These are phyloP conservation scores for Musa beccarii DNA, from an alignment of 176 grass and related monocot genomes.

Conservation along the genomic window DNA sequence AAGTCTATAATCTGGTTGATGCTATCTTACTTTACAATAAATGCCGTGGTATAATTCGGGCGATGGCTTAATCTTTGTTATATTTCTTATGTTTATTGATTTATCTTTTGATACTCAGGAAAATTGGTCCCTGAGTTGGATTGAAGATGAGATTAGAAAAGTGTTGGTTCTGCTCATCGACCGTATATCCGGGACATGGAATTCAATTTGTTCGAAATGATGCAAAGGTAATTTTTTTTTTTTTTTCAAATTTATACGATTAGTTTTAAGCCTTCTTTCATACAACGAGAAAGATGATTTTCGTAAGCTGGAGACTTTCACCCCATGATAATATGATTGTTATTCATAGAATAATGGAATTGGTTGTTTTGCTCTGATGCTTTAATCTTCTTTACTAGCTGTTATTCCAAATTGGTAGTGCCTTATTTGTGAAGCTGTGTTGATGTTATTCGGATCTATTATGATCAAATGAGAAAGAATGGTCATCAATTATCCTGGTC, in stretches of 20 bases:
- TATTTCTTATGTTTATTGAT: background rate
- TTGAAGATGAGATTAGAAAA: conserved; percentile 88
- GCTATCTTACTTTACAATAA: no score
- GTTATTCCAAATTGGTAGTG: no score
- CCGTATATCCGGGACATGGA: conserved; percentile 77
- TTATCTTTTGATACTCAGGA: background rate
- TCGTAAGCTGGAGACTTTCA: no score
- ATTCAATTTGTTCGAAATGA: conserved; percentile 98
- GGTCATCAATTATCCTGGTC: background rate
- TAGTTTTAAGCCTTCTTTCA: background rate
- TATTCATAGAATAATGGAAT: no score
- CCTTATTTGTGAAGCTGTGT: background rate
- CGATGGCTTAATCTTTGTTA: background rate
- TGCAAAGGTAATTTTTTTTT: conserved; percentile 51
- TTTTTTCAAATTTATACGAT: background rate
- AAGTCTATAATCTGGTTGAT: background rate
- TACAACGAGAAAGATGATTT: background rate
- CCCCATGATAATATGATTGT: no score
- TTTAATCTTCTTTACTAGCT: no score
- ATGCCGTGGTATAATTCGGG: no score
- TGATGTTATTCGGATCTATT: background rate
- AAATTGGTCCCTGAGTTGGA: background rate
- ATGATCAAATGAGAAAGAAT: background rate
- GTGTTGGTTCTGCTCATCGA: conserved; percentile 99
- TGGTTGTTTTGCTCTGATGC: no score